These are phyloP conservation scores for Cetraspora pellucida DNA, from an alignment of 192 early-diverging fungal genomes.

Conservation along the genomic window DNA sequence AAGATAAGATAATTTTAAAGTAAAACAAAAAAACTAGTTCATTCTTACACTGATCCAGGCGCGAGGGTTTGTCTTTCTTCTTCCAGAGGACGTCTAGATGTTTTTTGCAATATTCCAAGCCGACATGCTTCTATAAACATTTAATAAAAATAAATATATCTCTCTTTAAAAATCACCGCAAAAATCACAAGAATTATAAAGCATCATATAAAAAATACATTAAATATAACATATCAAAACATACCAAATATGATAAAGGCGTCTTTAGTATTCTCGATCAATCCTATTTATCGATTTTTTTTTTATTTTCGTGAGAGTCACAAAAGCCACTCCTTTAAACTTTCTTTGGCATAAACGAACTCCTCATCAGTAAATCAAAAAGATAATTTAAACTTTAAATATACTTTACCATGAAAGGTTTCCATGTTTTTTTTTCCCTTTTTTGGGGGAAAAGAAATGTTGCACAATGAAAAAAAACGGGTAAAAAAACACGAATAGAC, in stretches of 20 bases:
- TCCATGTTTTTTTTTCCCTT: slow-evolving; percentile 11
- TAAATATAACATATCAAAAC: no score
- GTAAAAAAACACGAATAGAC: neutral
- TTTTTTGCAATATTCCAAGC: slow-evolving; percentile 38
- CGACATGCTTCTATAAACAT: slow-evolving; percentile 41
- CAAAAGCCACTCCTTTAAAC: neutral
- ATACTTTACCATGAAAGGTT: slow-evolving; percentile 19
- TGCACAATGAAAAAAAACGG: neutral
- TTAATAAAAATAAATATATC: no score
- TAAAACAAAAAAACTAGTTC: neutral
- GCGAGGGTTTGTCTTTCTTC: slow-evolving; percentile 35
- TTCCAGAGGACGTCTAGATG: slow-evolving; percentile 34
- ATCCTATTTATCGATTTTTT: no score
- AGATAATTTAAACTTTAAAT: neutral
- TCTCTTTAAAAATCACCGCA: neutral
- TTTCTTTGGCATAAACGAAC: neutral
- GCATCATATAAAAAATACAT: no score
- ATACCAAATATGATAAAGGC: no score
- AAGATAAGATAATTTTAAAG: no score
- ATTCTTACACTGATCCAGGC: slow-evolving; percentile 6
- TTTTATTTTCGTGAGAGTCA: no score
- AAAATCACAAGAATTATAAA: neutral
- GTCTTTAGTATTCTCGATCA: no score
- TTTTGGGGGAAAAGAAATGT: neutral
- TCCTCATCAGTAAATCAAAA: neutral